These are phyloP conservation scores for Sclerotinia borealis DNA, from an alignment of 2,329 filamentous ascomycete genomes.

Conservation along the genomic window DNA sequence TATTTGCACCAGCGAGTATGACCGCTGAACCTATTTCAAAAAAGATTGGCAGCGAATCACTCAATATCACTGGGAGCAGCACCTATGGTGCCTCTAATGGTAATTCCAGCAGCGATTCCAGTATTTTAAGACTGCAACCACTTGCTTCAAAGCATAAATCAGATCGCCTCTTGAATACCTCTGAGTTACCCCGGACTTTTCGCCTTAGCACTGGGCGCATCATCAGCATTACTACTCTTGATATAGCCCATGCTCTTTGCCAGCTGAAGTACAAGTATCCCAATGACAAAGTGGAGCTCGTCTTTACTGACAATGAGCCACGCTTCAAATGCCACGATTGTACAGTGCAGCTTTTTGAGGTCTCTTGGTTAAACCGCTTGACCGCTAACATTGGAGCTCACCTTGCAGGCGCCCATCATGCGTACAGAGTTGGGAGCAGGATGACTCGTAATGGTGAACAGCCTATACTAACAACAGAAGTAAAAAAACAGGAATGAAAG, in stretches of 20 bases:
- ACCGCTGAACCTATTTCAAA: too few species aligned
- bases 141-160: too few species aligned
- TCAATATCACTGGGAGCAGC: too few species aligned
- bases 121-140: too few species aligned
- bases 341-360: neutral
- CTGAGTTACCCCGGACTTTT: too few species aligned
- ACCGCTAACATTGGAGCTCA: neutral
- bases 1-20: too few species aligned
- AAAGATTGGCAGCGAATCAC: too few species aligned
- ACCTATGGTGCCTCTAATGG: too few species aligned
- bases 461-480: neutral
- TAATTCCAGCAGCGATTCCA: too few species aligned
- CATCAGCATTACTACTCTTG: neutral
- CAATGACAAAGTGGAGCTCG: neutral
- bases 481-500: neutral
- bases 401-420: neutral
- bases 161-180: too few species aligned
- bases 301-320: neutral
- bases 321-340: neutral
- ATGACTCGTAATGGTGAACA: neutral
- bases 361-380: neutral
- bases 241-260: neutral
- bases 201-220: too few species aligned
- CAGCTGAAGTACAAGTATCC: neutral
- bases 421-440: neutral